Percentiles rank a stretch among this genome's conserved stretches.
Evolutionary conservation across 202 grass and related monocot species (phyloP).

Genomic region (Brachypodium distachyon): DNA sequence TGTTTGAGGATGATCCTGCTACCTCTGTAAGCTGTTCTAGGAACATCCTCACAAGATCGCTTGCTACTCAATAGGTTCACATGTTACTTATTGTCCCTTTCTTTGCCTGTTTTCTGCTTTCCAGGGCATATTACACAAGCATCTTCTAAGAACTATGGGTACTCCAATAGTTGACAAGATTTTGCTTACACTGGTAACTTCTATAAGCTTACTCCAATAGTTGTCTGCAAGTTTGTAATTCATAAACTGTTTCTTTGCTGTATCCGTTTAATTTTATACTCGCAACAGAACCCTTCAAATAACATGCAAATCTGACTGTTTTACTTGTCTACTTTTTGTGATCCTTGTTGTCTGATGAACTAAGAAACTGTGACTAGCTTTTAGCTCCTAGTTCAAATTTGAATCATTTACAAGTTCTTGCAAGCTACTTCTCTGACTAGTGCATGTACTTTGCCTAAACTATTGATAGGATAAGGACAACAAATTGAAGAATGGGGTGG

Average conservation of each 20-base stretch:
- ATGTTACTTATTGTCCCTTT: constrained; percentile 21
- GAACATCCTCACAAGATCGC: constrained; percentile 11
- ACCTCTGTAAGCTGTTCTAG: constrained; percentile 64
- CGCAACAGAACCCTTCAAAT: neutral
- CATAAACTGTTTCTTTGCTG: neutral
- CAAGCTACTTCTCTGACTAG: constrained; percentile 5
- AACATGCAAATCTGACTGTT: neutral
- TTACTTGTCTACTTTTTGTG: neutral
- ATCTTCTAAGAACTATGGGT: constrained; percentile 82
- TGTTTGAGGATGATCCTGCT: constrained; percentile 79
- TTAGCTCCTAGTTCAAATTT: neutral
- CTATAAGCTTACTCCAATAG: neutral
- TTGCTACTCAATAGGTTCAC: constrained; percentile 11
- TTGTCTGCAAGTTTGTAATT: constrained; percentile 11
- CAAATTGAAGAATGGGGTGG: constrained; percentile 88
- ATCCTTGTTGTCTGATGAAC: constrained; percentile 1
- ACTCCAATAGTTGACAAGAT: constrained; percentile 63
- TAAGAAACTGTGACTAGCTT: neutral
- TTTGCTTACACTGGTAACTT: constrained; percentile 65
- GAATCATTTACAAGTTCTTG: constrained; percentile 5
- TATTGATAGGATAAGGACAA: constrained; percentile 63
- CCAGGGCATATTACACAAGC: constrained; percentile 82
- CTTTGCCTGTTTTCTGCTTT: constrained; percentile 13
- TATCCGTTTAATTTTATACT: neutral
- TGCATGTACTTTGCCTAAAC: constrained; percentile 17